Evolutionary conservation across 83 land plant genomes (phyloP).

Genomic region (Isoetes engelmannii): DNA sequence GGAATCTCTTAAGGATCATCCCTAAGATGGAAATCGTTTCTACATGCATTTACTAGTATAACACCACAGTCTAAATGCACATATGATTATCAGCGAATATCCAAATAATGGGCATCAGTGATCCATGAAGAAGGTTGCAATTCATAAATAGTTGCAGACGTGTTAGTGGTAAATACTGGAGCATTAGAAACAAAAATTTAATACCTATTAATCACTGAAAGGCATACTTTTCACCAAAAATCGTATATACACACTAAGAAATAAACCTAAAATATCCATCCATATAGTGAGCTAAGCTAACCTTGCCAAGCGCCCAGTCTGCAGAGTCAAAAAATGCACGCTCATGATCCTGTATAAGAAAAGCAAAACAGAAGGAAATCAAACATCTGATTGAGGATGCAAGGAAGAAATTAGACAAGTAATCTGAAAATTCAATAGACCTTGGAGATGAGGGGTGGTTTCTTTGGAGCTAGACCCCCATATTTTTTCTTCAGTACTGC

Average conservation of each 20-base stretch:
- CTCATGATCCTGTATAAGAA: conserved; percentile 44
- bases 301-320: conserved; percentile 80
- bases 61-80: no score
- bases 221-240: background rate
- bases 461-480: conserved; percentile 54
- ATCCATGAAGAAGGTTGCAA: no score
- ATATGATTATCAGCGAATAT: no score
- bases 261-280: no score
- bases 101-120: no score
- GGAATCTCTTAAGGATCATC: no score
- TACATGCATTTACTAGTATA: no score
- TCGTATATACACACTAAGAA: no score
- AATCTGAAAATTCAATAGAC: conserved; percentile 18
- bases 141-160: no score
- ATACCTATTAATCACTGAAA: background rate
- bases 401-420: background rate
- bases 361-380: background rate
- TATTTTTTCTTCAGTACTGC: conserved; percentile 44
- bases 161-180: background rate
- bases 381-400: background rate
- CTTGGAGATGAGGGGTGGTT: conserved; percentile 64
- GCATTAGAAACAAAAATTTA: background rate
- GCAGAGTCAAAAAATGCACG: conserved; percentile 81
- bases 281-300: conserved; percentile 5
- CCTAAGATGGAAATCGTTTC: no score